A percentile compares a stretch with the other conserved stretches of the same genome.
These are phyloP conservation scores for Aspergillus mulundensis DNA, from an alignment of 495 filamentous ascomycete genomes.

Conservation along the genomic window DNA sequence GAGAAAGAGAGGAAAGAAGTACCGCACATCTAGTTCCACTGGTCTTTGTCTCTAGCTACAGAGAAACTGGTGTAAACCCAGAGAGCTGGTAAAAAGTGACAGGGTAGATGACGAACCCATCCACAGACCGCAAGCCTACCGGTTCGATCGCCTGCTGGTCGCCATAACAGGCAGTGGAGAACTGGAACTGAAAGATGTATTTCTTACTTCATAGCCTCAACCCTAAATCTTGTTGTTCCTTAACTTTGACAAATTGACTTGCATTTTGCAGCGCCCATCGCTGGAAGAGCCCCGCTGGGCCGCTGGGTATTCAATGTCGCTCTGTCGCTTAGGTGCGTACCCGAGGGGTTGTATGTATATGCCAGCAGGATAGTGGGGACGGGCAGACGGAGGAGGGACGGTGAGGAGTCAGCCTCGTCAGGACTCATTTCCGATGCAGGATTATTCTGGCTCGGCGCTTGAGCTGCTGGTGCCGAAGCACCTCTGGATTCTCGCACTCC, in stretches of 20 bases:
- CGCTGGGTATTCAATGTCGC: background rate
- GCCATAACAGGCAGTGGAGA: conserved; percentile 1
- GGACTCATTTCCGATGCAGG: background rate
- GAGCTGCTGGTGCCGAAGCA: background rate
- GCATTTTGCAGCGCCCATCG: background rate
- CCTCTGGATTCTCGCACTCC: background rate
- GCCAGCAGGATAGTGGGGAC: background rate
- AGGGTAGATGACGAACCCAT: background rate
- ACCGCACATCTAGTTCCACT: background rate
- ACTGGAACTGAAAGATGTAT: background rate
- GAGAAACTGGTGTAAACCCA: background rate
- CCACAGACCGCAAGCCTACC: background rate
- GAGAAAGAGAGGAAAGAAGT: background rate
- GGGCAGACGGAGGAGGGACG: background rate
- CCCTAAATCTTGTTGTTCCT: background rate
- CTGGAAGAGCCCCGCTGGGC: background rate
- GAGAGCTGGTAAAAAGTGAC: background rate
- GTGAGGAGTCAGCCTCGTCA: too few species aligned
- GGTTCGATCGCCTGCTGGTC: background rate
- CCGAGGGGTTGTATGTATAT: background rate
- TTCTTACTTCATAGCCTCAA: background rate
- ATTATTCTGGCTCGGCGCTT: background rate
- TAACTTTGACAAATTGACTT: background rate
- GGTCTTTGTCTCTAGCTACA: background rate
- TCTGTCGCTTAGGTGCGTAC: background rate